Conservation (phyloP, 768 basidiomycete genomes). For the Podaxis sp. region DNA sequence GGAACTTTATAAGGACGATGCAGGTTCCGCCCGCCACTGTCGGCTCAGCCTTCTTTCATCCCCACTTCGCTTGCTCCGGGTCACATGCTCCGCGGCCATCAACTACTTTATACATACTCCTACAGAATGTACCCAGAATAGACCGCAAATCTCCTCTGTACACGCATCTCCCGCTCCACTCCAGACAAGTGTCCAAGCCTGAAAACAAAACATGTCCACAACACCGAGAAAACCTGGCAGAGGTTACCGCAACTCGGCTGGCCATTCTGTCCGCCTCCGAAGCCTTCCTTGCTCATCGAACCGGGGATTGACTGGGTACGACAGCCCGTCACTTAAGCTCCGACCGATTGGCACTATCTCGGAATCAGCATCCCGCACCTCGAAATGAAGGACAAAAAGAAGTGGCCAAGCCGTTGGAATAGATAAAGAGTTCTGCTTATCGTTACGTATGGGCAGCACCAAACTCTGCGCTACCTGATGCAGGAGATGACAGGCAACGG, state of each 20-base stretch:
- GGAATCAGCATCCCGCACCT: conserved; percentile 17
- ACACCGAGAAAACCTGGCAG: background rate
- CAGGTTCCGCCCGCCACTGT: conserved; percentile 19
- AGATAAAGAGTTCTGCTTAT: conserved; percentile 10
- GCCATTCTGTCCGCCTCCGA: conserved; percentile 70
- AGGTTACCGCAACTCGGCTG: conserved; percentile 53
- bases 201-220: background rate
- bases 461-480: background rate
- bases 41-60: conserved; percentile 2
- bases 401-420: background rate
- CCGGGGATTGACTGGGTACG: conserved; percentile 68
- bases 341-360: conserved; percentile 50
- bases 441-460: conserved; percentile 3
- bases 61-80: conserved; percentile 6
- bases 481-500: background rate
- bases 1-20: conserved; percentile 7
- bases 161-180: background rate
- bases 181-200: background rate
- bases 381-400: background rate
- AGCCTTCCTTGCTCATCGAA: conserved; percentile 70
- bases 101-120: background rate
- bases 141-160: background rate
- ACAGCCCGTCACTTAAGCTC: conserved; percentile 54
- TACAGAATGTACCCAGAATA: background rate
- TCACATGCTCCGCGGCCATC: conserved; percentile 1